These are phyloP conservation scores for Ceratocystiopsis brevicomis DNA, from an alignment of 2,329 filamentous ascomycete genomes.

Conservation along the genomic window DNA sequence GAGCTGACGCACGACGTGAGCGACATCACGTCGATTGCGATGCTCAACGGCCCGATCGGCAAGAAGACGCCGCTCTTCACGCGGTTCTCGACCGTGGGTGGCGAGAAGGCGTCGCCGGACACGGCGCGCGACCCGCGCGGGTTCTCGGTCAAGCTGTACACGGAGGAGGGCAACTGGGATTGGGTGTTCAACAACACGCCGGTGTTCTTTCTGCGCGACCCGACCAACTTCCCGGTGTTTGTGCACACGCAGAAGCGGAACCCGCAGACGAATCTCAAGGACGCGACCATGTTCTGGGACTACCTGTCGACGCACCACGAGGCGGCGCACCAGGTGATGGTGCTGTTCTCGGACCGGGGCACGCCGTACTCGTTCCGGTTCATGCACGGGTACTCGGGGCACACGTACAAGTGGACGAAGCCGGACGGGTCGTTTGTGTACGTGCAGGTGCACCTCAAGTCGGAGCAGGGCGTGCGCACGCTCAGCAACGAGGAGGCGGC, in stretches of 20 bases:
- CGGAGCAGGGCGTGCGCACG: constrained; percentile 41
- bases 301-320: constrained; percentile 42
- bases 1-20: constrained; percentile 10
- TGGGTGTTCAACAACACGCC: constrained; percentile 58
- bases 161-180: constrained; percentile 57
- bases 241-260: constrained; percentile 65
- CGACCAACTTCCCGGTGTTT: constrained; percentile 55
- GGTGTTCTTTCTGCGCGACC: constrained; percentile 59
- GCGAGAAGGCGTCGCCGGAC: constrained; percentile 54
- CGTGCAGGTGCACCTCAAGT: constrained; percentile 44
- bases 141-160: constrained; percentile 59
- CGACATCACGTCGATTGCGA: constrained; percentile 6
- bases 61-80: constrained; percentile 41
- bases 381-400: constrained; percentile 49
- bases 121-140: constrained; percentile 61
- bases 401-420: constrained; percentile 49
- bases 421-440: constrained; percentile 47
- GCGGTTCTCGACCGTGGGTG: constrained; percentile 58
- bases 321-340: constrained; percentile 43
- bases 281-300: constrained; percentile 47
- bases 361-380: constrained; percentile 46
- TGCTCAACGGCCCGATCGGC: constrained; percentile 8
- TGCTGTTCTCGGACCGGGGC: constrained; percentile 46
- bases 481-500: constrained; percentile 38
- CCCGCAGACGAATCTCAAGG: constrained; percentile 48